Conservation (phyloP, 768 basidiomycete species). For the Termitomyces titanicus region DNA sequence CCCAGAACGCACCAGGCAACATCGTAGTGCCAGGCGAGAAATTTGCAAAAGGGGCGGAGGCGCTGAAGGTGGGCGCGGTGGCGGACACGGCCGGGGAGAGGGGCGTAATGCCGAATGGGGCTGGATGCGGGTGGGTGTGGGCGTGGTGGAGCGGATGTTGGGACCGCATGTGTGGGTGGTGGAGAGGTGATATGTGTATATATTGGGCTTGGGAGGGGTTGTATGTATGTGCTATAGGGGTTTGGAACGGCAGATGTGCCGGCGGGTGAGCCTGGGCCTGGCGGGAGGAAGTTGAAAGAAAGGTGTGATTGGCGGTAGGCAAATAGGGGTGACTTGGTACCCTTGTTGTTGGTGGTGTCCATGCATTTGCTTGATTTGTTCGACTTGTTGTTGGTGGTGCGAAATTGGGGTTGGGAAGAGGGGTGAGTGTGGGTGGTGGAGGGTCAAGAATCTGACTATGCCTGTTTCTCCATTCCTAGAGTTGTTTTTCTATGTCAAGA, state of each 20-base stretch:
- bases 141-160: no score
- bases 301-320: constrained; percentile 84
- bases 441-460: constrained; percentile 22
- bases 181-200: background rate
- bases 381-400: constrained; percentile 21
- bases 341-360: background rate
- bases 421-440: constrained; percentile 31
- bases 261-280: background rate
- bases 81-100: no score
- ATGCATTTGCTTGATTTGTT: constrained; percentile 19
- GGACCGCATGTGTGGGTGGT: background rate
- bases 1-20: no score
- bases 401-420: constrained; percentile 28
- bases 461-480: no score
- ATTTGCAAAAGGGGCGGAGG: background rate
- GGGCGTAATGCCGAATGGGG: background rate
- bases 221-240: background rate
- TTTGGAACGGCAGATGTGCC: background rate
- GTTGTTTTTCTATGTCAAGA: no score
- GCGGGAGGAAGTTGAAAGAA: constrained; percentile 72
- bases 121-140: background rate
- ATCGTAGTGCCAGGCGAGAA: no score
- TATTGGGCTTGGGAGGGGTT: background rate
- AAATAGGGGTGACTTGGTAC: background rate
- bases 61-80: background rate